Conservation (phyloP, 768 basidiomycete genomes). For the Epithele typhae region DNA sequence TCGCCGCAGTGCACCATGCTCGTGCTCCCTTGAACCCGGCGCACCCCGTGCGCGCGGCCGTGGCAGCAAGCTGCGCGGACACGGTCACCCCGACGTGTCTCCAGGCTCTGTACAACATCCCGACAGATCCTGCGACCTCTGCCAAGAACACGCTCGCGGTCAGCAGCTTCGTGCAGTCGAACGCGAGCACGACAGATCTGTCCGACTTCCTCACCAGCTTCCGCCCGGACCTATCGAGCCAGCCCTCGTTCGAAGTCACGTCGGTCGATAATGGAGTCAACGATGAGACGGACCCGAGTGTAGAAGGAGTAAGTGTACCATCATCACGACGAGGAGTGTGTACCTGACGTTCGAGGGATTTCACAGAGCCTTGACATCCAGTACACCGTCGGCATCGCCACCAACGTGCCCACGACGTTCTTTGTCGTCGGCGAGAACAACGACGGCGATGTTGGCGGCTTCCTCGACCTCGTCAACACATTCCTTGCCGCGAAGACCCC, state of each 20-base stretch:
- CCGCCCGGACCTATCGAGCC: constrained; percentile 11
- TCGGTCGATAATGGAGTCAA: constrained; percentile 11
- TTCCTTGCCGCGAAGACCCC: constrained; percentile 16
- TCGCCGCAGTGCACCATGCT: constrained; percentile 17
- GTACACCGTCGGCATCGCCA: constrained; percentile 16
- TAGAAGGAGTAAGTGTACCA: constrained; percentile 6
- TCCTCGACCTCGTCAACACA: constrained; percentile 28
- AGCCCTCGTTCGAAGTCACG: constrained; percentile 2
- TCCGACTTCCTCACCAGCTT: constrained; percentile 11
- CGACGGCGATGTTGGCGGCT: constrained; percentile 27
- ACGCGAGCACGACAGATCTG: constrained; percentile 8
- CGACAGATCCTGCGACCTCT: constrained; percentile 8
- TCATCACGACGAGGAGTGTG: neutral
- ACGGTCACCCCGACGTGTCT: constrained; percentile 25
- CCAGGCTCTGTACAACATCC: constrained; percentile 30
- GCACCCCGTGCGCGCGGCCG: constrained; percentile 1
- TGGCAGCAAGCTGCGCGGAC: constrained; percentile 18
- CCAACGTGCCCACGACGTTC: constrained; percentile 14
- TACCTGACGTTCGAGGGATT: neutral
- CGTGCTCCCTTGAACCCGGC: neutral
- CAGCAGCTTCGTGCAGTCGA: constrained; percentile 7
- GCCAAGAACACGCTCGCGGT: constrained; percentile 6
- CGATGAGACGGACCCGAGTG: constrained; percentile 5
- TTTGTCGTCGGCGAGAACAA: constrained; percentile 3
- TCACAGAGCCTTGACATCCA: constrained; percentile 14